Percentiles rank a stretch among this genome's conserved stretches.
Conservation (phyloP, 352 stramenopile species). For the Phytophthora idaei region DNA sequence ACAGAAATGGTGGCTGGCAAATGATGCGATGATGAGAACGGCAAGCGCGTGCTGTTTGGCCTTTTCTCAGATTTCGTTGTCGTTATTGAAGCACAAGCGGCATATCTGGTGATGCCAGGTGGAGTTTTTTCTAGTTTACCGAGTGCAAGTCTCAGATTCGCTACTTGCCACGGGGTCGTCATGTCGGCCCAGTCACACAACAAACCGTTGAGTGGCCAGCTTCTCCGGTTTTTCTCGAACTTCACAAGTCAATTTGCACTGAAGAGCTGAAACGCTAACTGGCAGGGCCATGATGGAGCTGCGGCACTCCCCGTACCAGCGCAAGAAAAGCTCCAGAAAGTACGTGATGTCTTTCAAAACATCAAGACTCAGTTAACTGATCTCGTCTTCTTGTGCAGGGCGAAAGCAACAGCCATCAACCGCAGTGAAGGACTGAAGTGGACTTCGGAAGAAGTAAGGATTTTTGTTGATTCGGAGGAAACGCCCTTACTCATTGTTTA, state of each 20-base stretch:
- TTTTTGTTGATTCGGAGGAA: background rate
- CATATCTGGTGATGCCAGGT: background rate
- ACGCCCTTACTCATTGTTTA: slow-evolving; percentile 2
- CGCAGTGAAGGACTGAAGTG: slow-evolving; percentile 28
- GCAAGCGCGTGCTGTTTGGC: background rate
- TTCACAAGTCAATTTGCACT: slow-evolving; percentile 34
- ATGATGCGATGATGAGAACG: slow-evolving; percentile 12
- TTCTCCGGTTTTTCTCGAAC: slow-evolving; percentile 13
- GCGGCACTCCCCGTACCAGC: slow-evolving; percentile 34
- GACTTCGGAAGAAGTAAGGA: slow-evolving; percentile 51
- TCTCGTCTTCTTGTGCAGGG: slow-evolving; percentile 8
- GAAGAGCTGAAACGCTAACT: slow-evolving; percentile 9
- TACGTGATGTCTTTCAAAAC: slow-evolving; percentile 24
- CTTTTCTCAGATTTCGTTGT: slow-evolving; percentile 28
- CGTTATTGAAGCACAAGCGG: background rate
- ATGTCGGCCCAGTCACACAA: background rate
- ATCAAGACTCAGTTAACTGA: slow-evolving; percentile 3
- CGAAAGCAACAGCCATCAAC: slow-evolving; percentile 10
- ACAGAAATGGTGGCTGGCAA: slow-evolving; percentile 15
- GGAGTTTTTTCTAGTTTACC: slow-evolving; percentile 18
- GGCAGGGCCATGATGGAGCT: slow-evolving; percentile 28
- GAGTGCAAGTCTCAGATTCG: slow-evolving; percentile 38
- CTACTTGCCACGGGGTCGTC: slow-evolving; percentile 10
- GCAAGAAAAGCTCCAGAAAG: slow-evolving; percentile 39
- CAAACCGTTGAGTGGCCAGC: background rate